Conservation (phyloP, 495 filamentous ascomycete genomes). For the Xanthoparmelia taractica region DNA sequence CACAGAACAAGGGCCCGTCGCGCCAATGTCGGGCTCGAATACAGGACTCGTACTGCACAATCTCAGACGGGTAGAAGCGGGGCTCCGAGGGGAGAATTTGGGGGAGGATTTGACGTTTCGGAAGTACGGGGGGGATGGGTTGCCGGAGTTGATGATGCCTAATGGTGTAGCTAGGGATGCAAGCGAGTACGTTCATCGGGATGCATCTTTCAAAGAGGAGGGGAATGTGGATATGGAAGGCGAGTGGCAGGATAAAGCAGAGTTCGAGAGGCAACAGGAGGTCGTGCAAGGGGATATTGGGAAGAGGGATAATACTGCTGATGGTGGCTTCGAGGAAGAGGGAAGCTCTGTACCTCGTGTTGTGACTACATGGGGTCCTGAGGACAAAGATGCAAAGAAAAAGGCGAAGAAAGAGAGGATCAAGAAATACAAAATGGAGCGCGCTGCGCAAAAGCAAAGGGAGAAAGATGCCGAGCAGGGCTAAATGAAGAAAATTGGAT, state of each 20-base stretch:
- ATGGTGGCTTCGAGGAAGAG: constrained; percentile 13
- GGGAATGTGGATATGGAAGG: constrained; percentile 26
- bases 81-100: constrained; percentile 51
- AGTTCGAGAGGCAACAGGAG: constrained; percentile 42
- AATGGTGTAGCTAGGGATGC: neutral
- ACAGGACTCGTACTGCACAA: constrained; percentile 56
- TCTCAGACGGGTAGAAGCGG: constrained; percentile 57
- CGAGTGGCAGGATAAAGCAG: constrained; percentile 46
- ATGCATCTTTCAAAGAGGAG: constrained; percentile 17
- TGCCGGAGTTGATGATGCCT: constrained; percentile 13
- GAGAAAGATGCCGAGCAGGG: constrained; percentile 26
- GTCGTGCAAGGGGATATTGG: constrained; percentile 36
- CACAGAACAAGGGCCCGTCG: constrained; percentile 50
- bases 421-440: constrained; percentile 32
- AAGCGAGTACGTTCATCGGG: neutral
- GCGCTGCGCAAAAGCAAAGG: constrained; percentile 31
- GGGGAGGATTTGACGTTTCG: constrained; percentile 41
- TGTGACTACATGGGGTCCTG: constrained; percentile 9
- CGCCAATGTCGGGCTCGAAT: constrained; percentile 45
- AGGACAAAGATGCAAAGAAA: constrained; percentile 46
- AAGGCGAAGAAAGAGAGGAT: constrained; percentile 46
- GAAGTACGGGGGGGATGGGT: constrained; percentile 30
- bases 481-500: constrained; percentile 1
- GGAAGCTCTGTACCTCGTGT: constrained; percentile 18
- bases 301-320: constrained; percentile 22